Base-by-base conservation (phyloP, 202 grass and related monocot genomes). In the Setaria viridis region DNA sequence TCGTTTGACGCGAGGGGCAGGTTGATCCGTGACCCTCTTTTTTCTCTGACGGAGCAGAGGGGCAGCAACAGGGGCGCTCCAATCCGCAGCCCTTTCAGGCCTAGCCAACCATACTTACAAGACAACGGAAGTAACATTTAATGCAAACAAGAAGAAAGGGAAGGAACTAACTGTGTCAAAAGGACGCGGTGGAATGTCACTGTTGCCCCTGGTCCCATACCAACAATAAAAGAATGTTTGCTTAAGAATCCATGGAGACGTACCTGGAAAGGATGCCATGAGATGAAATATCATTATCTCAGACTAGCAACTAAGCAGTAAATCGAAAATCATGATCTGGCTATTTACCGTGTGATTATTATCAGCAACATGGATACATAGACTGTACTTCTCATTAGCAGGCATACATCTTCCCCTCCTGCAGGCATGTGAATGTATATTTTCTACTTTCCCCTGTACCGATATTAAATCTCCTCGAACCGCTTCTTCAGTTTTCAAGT, bases 361-460 rank as follows among this genome's bases (percentile, higher is more conserved):
- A 86, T 98, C 93, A 80, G 82, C 71, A 82, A 98, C 64, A 87
- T 95, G 90, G 70, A 98, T 88, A 79, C 95, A 98, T 58, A 95
- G 62, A 82, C 47, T 87, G 62, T 25, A 62, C 69, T 85, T 88
- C 11, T 85, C 80, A 87, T 82, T 84, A 85, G 53, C 68, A 81
- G 41, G 37, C 48, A 77, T 16, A 46, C 43, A 53, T 49, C 43
- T 89, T 48, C 46, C 79, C 73, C 86, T 39, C 78, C 84, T 90
- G 81, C 41, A 80, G 76, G 84, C 82, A 89, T 71, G 69, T 48
- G 79, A 65, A 87, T 94, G 91, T 76, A 95, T 65, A 86, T 91
- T 85, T 80, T 94, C 68, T 79, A 98, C 84, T 78, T 88, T 88
- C 86, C 93, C 95, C n/a, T 77, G 77, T 62, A 98, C 62, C 64